Evolutionary conservation across 2,329 filamentous ascomycete genomes (phyloP), one percentile per base, ranked within the genome.

Genomic region (Ramichloridium luteum): DNA sequence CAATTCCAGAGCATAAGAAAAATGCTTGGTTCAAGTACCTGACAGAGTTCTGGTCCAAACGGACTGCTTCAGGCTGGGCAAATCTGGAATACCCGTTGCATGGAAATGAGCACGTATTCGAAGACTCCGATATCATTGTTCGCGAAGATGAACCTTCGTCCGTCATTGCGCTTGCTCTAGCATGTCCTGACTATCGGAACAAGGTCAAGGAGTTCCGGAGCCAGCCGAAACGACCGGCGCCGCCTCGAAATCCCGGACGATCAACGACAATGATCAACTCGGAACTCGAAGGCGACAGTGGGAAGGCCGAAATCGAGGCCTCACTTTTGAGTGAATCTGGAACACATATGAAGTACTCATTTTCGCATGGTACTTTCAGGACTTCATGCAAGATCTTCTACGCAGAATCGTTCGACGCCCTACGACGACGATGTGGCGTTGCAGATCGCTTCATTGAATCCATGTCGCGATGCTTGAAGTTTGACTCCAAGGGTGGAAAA

Each of bases 361-460:
- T 96, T 58, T 78, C 79, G 16, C 86, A 94, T 53, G 85, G 88
- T 0, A 77, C 81, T n/a, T 88, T 92, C 3, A 83, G 80, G 48
- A 93, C 94, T 72, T 79, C 88, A 30, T 96, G 92, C 65, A 98
- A 98, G 59, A 90, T 98, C 28, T 96, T 98, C 58, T 98, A 92
- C 49, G 90, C 90, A 0, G 90, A 96, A 55, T 90, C 94, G 41
- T 98, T 98, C 47, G 90, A 98, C 58, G 90, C 90, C 6, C 68
- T 98, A 23, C 76, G 90, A 34, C 74, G 82, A 35, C 94, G 93
- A 57, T 96, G 88, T 43, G 88, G 88, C 11, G 80, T 94, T 6
- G 77, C 84, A 1, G 86, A 96, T 51, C 80, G 90, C 20, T 93
- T 98, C 43, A 77, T 96, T 15, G 90, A 98, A 54, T 94, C 86